Evolutionary conservation across 116 monocot genomes (phyloP), one percentile per base, ranked within the genome.

Genomic region (Papilionanthe hybrid): DNA sequence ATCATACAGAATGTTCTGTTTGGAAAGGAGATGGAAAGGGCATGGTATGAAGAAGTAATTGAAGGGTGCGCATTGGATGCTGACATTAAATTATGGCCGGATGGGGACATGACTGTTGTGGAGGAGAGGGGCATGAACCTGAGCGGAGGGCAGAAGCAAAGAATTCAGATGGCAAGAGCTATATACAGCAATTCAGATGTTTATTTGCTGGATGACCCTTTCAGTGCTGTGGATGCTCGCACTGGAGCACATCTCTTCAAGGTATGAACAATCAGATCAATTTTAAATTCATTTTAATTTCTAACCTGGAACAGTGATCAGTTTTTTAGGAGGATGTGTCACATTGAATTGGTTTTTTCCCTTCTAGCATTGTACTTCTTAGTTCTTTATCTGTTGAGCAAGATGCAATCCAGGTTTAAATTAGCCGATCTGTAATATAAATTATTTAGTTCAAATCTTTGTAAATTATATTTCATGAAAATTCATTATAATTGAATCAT

Each of bases 211-310:
- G 96, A 96, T 82, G 96, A 96, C 60, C 96, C 96, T 48, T 96
- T 96, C 72, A 96, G 96, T 81, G 90, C 93, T 28, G 93, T 96
- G n/a, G 96, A 96, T 85, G 93, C 93, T 42, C 96, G 91, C 76
- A 96, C 96, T 9, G 91, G 87, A 72, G 78, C 83, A 17, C 96
- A 96, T 79, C 90, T 96, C 45, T 93, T 90, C 77, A 91, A 93
- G 90, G 95, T 93, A 83, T 45, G 58, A 18, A 1, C 9, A 78
- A 30, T 25, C 1, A 8, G 17, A 53, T 53, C 18, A 15, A 37
- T 13, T 63, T 18, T 28, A 48, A 41, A 28, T 30, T 68, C 3
- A 32, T 68, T 3, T 68, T 68, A 28, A 5, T 9, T 5, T 7
- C 5, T 67, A 28, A 3, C 10, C 1, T 37, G 37, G 37, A 37